phyloP scores from a whole-genome alignment of 495 filamentous ascomycete species.

The Penicillium paradoxum region DNA sequence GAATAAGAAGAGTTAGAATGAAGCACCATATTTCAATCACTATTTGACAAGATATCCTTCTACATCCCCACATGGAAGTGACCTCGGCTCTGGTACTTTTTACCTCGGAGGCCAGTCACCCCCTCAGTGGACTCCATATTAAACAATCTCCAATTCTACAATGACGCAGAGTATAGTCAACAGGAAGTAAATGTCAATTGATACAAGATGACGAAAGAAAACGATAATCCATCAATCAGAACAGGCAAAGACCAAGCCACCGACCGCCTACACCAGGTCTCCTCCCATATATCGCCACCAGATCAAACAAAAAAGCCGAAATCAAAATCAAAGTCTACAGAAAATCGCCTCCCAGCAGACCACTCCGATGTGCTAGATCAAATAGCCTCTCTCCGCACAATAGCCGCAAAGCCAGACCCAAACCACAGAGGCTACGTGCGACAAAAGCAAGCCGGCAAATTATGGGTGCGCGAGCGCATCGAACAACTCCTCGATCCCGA shows the following conservation, averaged over 20 bases:
- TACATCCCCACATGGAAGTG: not conserved
- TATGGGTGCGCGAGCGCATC: slow-evolving; percentile 61
- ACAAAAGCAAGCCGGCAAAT: slow-evolving; percentile 58
- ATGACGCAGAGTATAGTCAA: not conserved
- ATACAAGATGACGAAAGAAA: slow-evolving; percentile 17
- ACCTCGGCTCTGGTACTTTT: slow-evolving; percentile 7
- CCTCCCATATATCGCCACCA: slow-evolving; percentile 27
- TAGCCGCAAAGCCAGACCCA: slow-evolving; percentile 50
- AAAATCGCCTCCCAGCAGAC: slow-evolving; percentile 47
- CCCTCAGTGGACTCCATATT: slow-evolving; percentile 6
- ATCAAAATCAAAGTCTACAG: slow-evolving; percentile 17
- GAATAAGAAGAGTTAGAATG: too few species aligned
- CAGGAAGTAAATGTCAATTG: slow-evolving; percentile 1
- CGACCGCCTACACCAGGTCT: slow-evolving; percentile 35
- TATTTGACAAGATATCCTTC: slow-evolving; percentile 4
- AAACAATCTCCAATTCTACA: not conserved
- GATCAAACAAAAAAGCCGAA: slow-evolving; percentile 6
- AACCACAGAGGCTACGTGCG: slow-evolving; percentile 52
- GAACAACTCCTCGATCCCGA: slow-evolving; percentile 49
- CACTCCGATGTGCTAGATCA: slow-evolving; percentile 56
- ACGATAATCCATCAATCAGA: slow-evolving; percentile 10
- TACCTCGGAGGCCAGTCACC: slow-evolving; percentile 11
- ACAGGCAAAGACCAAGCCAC: slow-evolving; percentile 19
- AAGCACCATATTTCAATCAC: not conserved
- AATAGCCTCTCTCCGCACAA: slow-evolving; percentile 42